A percentile compares a stretch with the other conserved stretches of the same genome.
Conservation (phyloP, 495 filamentous ascomycete species). For the Xylaria sp. region DNA sequence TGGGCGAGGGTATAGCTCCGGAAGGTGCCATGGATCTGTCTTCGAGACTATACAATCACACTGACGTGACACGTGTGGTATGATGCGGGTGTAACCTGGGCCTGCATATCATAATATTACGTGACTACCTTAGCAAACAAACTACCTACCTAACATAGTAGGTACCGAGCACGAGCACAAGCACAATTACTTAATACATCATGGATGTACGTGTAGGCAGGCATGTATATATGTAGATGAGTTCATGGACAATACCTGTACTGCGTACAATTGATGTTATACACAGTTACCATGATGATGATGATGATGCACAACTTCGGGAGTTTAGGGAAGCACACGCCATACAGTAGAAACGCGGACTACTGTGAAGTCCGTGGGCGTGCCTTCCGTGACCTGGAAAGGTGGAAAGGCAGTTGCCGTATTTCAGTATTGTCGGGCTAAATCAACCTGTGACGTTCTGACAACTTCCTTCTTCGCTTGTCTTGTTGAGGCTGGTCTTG, state of each 20-base stretch:
- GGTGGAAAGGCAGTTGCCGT: slow-evolving; percentile 10
- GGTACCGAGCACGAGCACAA: not conserved
- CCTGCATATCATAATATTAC: not conserved
- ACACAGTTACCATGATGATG: not conserved
- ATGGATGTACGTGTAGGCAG: no score
- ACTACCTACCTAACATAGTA: not conserved
- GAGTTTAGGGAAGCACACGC: not conserved
- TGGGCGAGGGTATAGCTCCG: not conserved
- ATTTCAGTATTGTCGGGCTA: not conserved
- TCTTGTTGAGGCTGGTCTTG: not conserved
- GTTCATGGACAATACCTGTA: not conserved
- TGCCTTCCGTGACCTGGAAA: not conserved
- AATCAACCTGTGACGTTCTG: not conserved
- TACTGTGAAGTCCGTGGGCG: not conserved
- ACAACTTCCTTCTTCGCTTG: not conserved
- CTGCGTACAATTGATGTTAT: not conserved
- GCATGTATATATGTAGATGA: not conserved
- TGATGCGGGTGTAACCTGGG: slow-evolving; percentile 12
- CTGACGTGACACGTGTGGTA: not conserved
- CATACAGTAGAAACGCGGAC: not conserved
- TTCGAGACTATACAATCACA: not conserved
- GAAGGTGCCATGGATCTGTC: slow-evolving; percentile 10
- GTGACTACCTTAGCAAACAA: not conserved
- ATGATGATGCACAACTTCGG: not conserved
- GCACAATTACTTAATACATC: not conserved